These are phyloP conservation scores for Solanum rostratum DNA, from an alignment of 257 asterid genomes.

Conservation along the genomic window DNA sequence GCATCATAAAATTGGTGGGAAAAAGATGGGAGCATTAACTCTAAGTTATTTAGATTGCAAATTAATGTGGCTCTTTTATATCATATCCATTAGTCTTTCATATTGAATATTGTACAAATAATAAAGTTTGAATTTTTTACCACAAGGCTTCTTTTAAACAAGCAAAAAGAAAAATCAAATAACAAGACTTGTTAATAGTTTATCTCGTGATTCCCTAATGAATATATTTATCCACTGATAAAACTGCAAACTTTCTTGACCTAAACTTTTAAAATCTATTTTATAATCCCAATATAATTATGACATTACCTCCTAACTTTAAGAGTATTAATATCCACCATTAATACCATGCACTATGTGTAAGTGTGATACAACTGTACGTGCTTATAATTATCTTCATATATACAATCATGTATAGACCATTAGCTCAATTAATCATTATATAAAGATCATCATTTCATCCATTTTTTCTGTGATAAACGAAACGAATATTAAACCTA, in stretches of 20 bases:
- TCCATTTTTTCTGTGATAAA: background rate
- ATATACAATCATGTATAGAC: background rate
- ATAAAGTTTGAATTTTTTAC: background rate
- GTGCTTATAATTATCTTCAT: background rate
- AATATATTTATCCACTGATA: background rate
- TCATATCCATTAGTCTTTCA: background rate
- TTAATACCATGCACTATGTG: background rate
- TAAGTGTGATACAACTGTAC: background rate
- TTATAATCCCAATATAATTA: background rate
- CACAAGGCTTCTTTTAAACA: background rate
- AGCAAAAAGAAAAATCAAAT: background rate
- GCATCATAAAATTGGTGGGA: too few species aligned
- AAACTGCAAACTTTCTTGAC: background rate
- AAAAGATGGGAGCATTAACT: background rate
- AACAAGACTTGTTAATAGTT: background rate
- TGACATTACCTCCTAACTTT: background rate
- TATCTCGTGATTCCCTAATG: background rate
- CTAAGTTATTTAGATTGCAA: background rate
- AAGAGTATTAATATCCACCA: background rate
- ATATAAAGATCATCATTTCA: background rate
- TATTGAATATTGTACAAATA: background rate
- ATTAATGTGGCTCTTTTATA: background rate
- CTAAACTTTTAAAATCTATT: background rate
- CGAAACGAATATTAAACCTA: background rate
- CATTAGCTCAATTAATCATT: background rate